A percentile compares a stretch with the other conserved stretches of the same genome.
Conservation (phyloP, 352 stramenopile species). For the Phytophthora fragariae region DNA sequence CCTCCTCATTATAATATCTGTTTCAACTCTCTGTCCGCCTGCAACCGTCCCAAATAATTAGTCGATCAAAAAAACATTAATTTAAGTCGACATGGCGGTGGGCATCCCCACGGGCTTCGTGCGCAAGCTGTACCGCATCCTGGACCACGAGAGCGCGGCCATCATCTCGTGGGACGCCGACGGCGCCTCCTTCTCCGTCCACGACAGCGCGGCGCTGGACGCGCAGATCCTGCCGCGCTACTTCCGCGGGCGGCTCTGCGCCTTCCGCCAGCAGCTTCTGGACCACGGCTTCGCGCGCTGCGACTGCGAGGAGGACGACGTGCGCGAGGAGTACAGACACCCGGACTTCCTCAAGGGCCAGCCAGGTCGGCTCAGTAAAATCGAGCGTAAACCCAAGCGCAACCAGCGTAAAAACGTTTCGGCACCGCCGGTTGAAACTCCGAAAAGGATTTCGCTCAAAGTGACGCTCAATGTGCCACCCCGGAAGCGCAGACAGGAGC, state of each 20-base stretch:
- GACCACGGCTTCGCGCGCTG: constrained; percentile 76
- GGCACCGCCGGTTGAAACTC: constrained; percentile 1
- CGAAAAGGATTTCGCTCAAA: constrained; percentile 39
- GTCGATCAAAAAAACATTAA: neutral
- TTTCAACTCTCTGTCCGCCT: neutral
- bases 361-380: constrained; percentile 61
- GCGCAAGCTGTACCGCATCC: constrained; percentile 84
- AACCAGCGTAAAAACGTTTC: constrained; percentile 12
- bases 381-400: constrained; percentile 60
- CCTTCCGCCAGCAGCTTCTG: constrained; percentile 81
- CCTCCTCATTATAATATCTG: too few species aligned
- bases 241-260: constrained; percentile 69
- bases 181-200: constrained; percentile 74
- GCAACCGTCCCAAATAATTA: neutral
- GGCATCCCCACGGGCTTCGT: constrained; percentile 83
- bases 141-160: constrained; percentile 71
- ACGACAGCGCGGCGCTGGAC: constrained; percentile 68
- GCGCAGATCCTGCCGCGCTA: constrained; percentile 67
- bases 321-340: constrained; percentile 62
- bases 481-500: neutral
- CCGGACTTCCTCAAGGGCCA: constrained; percentile 61
- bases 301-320: constrained; percentile 68
- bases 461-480: constrained; percentile 52
- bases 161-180: constrained; percentile 69
- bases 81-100: constrained; percentile 29